Evolutionary conservation across 306 rosid genomes (phyloP), one percentile per base, ranked within the genome.

Genomic region (Pueraria montana): DNA sequence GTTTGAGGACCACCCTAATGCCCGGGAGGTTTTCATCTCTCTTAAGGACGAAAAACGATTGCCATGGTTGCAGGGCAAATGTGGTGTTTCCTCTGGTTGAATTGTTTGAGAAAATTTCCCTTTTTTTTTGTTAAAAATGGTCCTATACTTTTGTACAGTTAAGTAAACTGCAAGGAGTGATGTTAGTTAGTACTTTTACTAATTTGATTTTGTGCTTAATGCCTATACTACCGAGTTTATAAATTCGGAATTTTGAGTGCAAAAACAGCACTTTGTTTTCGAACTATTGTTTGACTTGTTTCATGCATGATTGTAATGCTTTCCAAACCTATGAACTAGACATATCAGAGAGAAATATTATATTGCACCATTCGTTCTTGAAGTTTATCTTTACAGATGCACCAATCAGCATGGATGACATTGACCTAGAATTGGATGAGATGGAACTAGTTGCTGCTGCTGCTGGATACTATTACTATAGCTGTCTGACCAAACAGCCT

Each of bases 391-490:
- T 72, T 90, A 69, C 97, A 93, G 97, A 91, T 90, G 45, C 77
- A 52, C 80, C 91, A 58, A 84, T 76, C 68, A 66, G 79, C 76
- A 64, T 80, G 92, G 95, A 92, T 23, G 89, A 87, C 84, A 68
- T 87, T 64, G 97, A 94, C 88, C 68, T 92, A 81, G 95, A 90
- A 80, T 86, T 92, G 91, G 93, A 94, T 87, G 92, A 94, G 91
- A 91, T 92, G 98, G 98, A 90, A 89, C 84, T 94, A 66, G 86
- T 91, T 76, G 98, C 98, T 10, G 97, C 97, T 55, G 95, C 95
- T 23, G 95, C 92, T 77, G 97, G 98, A 77, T 94, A 87, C 90
- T 86, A 85, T 84, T 89, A 92, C 80, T 89, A 91, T 82, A 91
- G 86, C 84, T 89, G 91, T 76, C 72, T 86, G 64, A 87, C 82